These are phyloP conservation scores for Psilocybe cubensis DNA, from an alignment of 768 basidiomycete genomes.

Conservation along the genomic window DNA sequence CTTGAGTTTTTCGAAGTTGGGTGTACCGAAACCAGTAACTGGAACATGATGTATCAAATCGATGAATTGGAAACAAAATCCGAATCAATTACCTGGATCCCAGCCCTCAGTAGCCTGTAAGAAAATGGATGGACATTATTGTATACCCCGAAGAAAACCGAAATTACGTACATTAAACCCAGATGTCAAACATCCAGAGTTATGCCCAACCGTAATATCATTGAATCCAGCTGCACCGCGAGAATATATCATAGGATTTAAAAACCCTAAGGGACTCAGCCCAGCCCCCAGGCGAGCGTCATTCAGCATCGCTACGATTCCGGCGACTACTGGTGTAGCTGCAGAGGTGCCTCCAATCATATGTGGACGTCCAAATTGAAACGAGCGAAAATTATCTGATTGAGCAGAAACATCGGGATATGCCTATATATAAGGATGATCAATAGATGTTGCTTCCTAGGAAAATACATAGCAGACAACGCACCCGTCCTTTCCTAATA, in stretches of 20 bases:
- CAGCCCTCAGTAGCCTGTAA: conserved; percentile 54
- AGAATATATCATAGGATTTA: conserved; percentile 66
- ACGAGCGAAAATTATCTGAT: conserved; percentile 49
- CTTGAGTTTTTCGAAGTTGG: conserved; percentile 51
- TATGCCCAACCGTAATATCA: conserved; percentile 61
- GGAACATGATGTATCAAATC: too few relatives aligned
- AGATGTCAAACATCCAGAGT: conserved; percentile 62
- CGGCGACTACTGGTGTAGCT: conserved; percentile 64
- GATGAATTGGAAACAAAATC: too few relatives aligned
- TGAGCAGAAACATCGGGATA: conserved; percentile 74
- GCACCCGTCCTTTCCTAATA: conserved; percentile 55
- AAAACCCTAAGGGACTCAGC: conserved; percentile 56
- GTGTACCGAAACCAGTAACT: conserved; percentile 63
- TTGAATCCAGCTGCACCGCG: conserved; percentile 45
- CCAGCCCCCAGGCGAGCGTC: conserved; percentile 54
- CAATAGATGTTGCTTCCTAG: not conserved
- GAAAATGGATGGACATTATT: not conserved
- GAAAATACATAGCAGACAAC: conserved; percentile 12
- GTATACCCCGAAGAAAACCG: not conserved
- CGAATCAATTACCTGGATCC: conserved; percentile 58
- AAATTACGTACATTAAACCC: conserved; percentile 62
- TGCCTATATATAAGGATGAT: conserved; percentile 35
- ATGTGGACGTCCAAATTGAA: conserved; percentile 38
- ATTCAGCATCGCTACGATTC: conserved; percentile 66
- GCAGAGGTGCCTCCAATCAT: conserved; percentile 68